Conservation (phyloP, 192 early-diverging fungal species). For the Helicostylum pulchrum region DNA sequence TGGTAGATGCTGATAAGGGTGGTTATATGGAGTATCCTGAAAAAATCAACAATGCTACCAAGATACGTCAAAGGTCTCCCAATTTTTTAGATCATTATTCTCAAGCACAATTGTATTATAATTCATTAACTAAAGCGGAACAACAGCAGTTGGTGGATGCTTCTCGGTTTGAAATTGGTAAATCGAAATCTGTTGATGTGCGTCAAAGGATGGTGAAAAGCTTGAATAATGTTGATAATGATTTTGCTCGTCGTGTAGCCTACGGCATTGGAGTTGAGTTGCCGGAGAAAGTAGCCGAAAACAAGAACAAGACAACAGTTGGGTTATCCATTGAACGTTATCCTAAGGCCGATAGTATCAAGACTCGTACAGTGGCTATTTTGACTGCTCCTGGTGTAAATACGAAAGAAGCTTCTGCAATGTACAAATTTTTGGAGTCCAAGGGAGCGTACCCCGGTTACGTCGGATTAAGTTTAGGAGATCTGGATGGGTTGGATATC, state of each 20-base stretch:
- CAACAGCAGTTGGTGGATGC: slow-evolving; percentile 34
- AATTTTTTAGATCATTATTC: slow-evolving; percentile 29
- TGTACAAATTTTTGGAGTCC: slow-evolving; percentile 14
- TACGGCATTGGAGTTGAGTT: slow-evolving; percentile 13
- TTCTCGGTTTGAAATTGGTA: slow-evolving; percentile 37
- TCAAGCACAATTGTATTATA: slow-evolving; percentile 38
- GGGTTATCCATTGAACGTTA: slow-evolving; percentile 24
- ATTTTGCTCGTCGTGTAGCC: slow-evolving; percentile 27
- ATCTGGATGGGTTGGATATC: slow-evolving; percentile 8
- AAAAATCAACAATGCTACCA: slow-evolving; percentile 12
- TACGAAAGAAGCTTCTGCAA: slow-evolving; percentile 15
- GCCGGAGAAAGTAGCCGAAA: slow-evolving; percentile 1
- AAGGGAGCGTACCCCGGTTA: slow-evolving; percentile 15
- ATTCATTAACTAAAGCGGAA: slow-evolving; percentile 30
- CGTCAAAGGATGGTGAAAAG: slow-evolving; percentile 22
- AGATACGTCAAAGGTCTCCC: slow-evolving; percentile 16
- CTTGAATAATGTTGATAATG: slow-evolving; percentile 23
- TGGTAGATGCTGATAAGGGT: slow-evolving; percentile 17
- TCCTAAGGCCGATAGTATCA: slow-evolving; percentile 20
- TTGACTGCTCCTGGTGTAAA: slow-evolving; percentile 16
- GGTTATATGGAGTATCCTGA: slow-evolving; percentile 26
- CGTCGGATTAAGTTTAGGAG: slow-evolving; percentile 7
- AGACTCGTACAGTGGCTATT: slow-evolving; percentile 26
- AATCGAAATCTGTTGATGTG: slow-evolving; percentile 18
- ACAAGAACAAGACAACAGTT: slow-evolving; percentile 16